A percentile compares a stretch with the other conserved stretches of the same genome.
Evolutionary conservation across 163 green algal genomes (phyloP).

Genomic region (Chloroidium sp.): DNA sequence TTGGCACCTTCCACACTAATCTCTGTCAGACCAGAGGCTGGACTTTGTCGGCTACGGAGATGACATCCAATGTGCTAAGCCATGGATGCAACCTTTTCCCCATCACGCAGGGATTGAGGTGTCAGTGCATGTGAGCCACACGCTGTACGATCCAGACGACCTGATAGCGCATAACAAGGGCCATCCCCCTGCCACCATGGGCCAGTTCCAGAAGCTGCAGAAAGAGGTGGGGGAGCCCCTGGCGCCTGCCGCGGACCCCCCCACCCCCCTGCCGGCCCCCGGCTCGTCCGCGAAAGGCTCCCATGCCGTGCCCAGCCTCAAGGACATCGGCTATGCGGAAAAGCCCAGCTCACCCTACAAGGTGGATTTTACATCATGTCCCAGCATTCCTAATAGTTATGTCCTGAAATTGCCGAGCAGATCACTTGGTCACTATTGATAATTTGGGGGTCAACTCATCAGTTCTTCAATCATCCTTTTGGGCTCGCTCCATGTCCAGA

Average conservation of each 20-base stretch:
- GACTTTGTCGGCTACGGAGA: too few species aligned
- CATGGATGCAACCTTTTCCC: too few species aligned
- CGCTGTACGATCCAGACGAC: slow-evolving; percentile 64
- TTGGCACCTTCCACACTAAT: too few species aligned
- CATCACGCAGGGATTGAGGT: slow-evolving; percentile 34
- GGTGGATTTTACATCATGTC: slow-evolving; percentile 11
- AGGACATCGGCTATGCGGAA: slow-evolving; percentile 60
- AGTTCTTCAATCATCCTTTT: too few species aligned
- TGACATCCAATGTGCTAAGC: too few species aligned
- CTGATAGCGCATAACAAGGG: slow-evolving; percentile 50
- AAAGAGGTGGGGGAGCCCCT: slow-evolving; percentile 34
- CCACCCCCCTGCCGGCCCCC: slow-evolving; percentile 38
- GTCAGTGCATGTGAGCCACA: slow-evolving; percentile 57
- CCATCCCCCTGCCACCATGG: slow-evolving; percentile 57
- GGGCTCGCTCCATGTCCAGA: too few species aligned
- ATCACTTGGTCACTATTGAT: too few species aligned
- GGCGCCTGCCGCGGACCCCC: slow-evolving; percentile 33
- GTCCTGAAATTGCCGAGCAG: too few species aligned
- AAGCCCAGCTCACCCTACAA: slow-evolving; percentile 49
- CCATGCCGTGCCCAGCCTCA: slow-evolving; percentile 51
- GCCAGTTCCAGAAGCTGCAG: slow-evolving; percentile 70
- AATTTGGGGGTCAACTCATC: too few species aligned
- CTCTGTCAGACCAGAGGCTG: too few species aligned
- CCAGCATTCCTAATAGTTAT: too few species aligned
- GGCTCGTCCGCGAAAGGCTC: slow-evolving; percentile 1